Evolutionary conservation across 1,284 basidiomycete species (phyloP), one percentile per base, ranked within the genome.

Genomic region (Kwoniella shivajii): DNA sequence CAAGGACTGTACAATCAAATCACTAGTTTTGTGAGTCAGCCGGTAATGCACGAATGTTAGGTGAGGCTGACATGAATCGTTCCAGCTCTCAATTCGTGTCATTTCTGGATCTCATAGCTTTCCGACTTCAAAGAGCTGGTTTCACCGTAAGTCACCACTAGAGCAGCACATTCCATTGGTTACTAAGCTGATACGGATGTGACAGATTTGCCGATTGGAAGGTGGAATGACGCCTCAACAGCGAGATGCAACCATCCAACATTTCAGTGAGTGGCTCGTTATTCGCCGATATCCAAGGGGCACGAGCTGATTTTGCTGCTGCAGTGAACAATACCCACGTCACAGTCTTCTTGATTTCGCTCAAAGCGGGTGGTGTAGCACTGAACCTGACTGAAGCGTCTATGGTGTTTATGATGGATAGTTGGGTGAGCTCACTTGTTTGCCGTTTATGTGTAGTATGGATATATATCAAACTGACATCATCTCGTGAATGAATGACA

Each of bases 211-310:
- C 72, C 88, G 96, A 37, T 80, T 99, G 43, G 92, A 98, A 77
- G 96, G 96, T 50, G 92, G 90, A 20, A 99, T 99, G 95, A 89
- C 88, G 20, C 95, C 95, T 16, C 90, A 95, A 73, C 93, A 94
- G 54, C 85, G 95, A 64, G 91, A 98, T 78, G 88, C 90, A 24
- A 96, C 93, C 6, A 95, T 96, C 72, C 87, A 93, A 75, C 85
- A 96, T 75, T 96, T 96, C 76, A 95, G 90, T 92, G 71, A 47
- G 87, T 59, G 16, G 4, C 20, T 43, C 18, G 16, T 41, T 26
- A 34, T 9, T 20, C 34, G n/a, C 5, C 11, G 18, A 30, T 39
- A 20, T n/a, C 6, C 5, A n/a, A 39, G n/a, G 55, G 36, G 6
- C 4, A 20, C n/a, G 20, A 20, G 37, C 46, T 43, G 18, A 65